Evolutionary conservation across 2,329 filamentous ascomycete genomes (phyloP).

Genomic region (Aureobasidium sp.): DNA sequence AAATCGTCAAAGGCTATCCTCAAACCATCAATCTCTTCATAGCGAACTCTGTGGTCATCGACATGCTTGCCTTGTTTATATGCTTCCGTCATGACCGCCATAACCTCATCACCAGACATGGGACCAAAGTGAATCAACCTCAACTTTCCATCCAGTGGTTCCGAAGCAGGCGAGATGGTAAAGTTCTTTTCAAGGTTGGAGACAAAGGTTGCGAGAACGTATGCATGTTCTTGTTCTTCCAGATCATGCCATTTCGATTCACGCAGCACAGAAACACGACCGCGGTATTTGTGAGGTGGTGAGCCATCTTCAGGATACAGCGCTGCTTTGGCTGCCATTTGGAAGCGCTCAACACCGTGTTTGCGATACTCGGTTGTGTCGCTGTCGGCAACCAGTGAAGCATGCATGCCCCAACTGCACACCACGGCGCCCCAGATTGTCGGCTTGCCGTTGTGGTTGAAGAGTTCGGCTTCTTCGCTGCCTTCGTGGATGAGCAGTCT

Average conservation of each 20-base stretch:
- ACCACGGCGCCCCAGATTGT: slow-evolving; percentile 68
- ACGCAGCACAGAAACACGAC: slow-evolving; percentile 41
- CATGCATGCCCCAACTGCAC: slow-evolving; percentile 83
- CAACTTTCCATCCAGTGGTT: slow-evolving; percentile 63
- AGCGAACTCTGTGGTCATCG: slow-evolving; percentile 53
- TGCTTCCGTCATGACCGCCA: slow-evolving; percentile 66
- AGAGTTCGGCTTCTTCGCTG: slow-evolving; percentile 34
- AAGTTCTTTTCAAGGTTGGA: slow-evolving; percentile 78
- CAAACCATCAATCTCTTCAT: slow-evolving; percentile 63
- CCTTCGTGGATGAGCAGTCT: slow-evolving; percentile 38
- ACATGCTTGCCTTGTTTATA: slow-evolving; percentile 54
- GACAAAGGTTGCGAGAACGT: slow-evolving; percentile 69
- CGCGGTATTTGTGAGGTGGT: slow-evolving; percentile 51
- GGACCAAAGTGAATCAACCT: slow-evolving; percentile 69
- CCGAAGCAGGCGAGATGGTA: slow-evolving; percentile 67
- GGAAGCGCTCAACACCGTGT: slow-evolving; percentile 70
- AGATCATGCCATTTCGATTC: slow-evolving; percentile 29
- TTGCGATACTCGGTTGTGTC: slow-evolving; percentile 76
- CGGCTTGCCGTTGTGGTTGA: slow-evolving; percentile 25
- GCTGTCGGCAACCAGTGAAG: slow-evolving; percentile 81
- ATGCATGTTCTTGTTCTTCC: slow-evolving; percentile 54
- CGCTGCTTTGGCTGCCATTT: slow-evolving; percentile 73
- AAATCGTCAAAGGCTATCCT: slow-evolving; percentile 60
- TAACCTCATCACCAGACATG: slow-evolving; percentile 56
- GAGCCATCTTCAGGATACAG: slow-evolving; percentile 52